Base-by-base conservation (phyloP, 345 rosid genomes). In the Gossypioides kirkii region DNA sequence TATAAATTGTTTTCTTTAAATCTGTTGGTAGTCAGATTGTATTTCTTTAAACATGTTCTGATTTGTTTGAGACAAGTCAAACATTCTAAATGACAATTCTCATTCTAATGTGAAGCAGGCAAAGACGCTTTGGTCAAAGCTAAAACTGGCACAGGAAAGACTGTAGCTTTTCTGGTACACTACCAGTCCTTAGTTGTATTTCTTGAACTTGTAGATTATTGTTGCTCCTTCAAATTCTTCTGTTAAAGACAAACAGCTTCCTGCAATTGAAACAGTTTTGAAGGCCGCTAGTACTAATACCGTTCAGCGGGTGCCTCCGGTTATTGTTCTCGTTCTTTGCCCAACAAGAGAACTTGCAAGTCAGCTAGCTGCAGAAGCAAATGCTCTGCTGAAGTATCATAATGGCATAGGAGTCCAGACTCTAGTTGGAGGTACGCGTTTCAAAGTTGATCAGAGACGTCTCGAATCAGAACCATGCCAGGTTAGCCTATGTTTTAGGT, bases 201-300 rank as follows among this genome's bases (percentile, higher is more conserved):
- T 23, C 71, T 72, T 54, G 73, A 66, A 22, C 47, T 72, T 65
- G 36, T 76, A 14, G 26, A 58, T 22, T 75, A 53, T 78, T 70
- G 63, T 74, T 76, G 55, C 70, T 77, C 77, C 47, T 76, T 77
- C 76, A 78, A 79, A 68, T 74, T 66, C 78, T 73, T 70, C 85
- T 75, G 76, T 80, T 86, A 86, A 88, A 85, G 80, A 75, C 81
- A 84, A 87, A 85, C 90, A 95, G 99, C 91, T 93, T 86, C 99
- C 98, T 80, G 98, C 96, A 65, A 90, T 91, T 93, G 98, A 96
- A 96, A 85, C 99, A 91, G 98, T 86, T 85, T 76, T 88, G 83
- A 90, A 87, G 87, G 86, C 90, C 77, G 78, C 72, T 70, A 84
- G 74, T 73, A 78, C 74, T 73, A 71, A 77, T 50, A 75, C 67